These are phyloP conservation scores for Neostapfia colusana DNA, from an alignment of 176 grass and related monocot genomes.

Conservation along the genomic window DNA sequence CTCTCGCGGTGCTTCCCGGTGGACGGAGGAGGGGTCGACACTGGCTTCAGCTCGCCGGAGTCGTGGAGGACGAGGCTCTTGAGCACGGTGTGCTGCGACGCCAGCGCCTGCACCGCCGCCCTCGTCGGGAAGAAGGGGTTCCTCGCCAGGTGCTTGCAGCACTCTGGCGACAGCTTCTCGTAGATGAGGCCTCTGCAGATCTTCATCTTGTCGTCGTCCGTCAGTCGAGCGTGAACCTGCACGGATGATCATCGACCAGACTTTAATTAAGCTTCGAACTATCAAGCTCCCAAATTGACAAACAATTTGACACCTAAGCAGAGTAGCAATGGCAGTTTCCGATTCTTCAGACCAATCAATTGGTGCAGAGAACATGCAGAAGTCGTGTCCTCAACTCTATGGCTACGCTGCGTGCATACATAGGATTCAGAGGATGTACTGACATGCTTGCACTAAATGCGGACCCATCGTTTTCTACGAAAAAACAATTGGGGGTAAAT, in stretches of 20 bases:
- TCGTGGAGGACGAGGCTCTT: constrained; percentile 64
- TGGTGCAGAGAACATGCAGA: constrained; percentile 42
- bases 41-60: constrained; percentile 43
- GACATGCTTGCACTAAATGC: constrained; percentile 32
- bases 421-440: constrained; percentile 5
- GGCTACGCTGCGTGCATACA: neutral
- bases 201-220: constrained; percentile 88
- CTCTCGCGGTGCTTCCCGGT: constrained; percentile 3
- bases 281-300: neutral
- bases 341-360: neutral
- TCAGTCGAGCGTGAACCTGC: constrained; percentile 69
- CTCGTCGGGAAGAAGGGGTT: constrained; percentile 75
- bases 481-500: neutral
- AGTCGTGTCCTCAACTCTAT: constrained; percentile 1
- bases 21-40: neutral
- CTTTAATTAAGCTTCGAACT: neutral
- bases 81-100: constrained; percentile 80
- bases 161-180: constrained; percentile 89
- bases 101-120: constrained; percentile 78
- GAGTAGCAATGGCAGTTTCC: neutral
- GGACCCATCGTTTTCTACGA: neutral
- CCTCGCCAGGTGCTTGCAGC: constrained; percentile 79
- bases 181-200: constrained; percentile 80
- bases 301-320: neutral
- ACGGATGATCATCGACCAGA: neutral